A percentile compares a stretch with the other conserved stretches of the same genome.
These are phyloP conservation scores for Azolla pinnata DNA, from an alignment of 75 land plant genomes.

Conservation along the genomic window DNA sequence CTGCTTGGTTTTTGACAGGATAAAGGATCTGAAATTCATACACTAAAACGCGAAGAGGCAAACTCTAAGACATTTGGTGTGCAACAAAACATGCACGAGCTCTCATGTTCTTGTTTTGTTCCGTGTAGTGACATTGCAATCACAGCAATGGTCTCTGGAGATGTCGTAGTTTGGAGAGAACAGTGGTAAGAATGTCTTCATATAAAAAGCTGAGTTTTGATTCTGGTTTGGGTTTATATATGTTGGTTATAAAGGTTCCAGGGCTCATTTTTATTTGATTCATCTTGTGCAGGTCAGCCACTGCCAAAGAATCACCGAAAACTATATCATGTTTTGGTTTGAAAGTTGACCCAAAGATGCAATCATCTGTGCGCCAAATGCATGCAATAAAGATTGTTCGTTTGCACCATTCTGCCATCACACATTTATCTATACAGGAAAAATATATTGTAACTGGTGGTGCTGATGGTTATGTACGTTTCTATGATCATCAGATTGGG, in stretches of 20 bases:
- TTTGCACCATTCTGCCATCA: conserved; percentile 17
- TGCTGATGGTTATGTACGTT: conserved; percentile 20
- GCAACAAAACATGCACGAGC: conserved; percentile 5
- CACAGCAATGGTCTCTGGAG: conserved; percentile 23
- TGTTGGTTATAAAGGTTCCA: background rate
- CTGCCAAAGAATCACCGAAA: background rate
- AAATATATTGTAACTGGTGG: conserved; percentile 19
- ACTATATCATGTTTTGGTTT: background rate
- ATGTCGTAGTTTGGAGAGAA: conserved; percentile 19
- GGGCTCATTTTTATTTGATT: background rate
- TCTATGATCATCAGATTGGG: conserved; percentile 20
- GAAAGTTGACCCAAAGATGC: background rate
- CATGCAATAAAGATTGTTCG: conserved; percentile 17
- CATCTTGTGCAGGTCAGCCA: background rate
- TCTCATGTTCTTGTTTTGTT: conserved; percentile 15
- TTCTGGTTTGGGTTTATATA: no score
- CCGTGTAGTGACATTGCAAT: conserved; percentile 14
- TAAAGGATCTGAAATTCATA: background rate
- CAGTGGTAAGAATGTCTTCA: conserved; percentile 4
- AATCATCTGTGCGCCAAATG: conserved; percentile 9
- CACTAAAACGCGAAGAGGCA: conserved; percentile 11
- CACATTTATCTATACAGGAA: conserved; percentile 7
- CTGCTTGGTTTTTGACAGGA: background rate
- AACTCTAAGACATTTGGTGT: conserved; percentile 11
- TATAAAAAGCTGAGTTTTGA: no score